Conservation (phyloP, 805 yeast species). For the Isabelozyma rhagii region DNA sequence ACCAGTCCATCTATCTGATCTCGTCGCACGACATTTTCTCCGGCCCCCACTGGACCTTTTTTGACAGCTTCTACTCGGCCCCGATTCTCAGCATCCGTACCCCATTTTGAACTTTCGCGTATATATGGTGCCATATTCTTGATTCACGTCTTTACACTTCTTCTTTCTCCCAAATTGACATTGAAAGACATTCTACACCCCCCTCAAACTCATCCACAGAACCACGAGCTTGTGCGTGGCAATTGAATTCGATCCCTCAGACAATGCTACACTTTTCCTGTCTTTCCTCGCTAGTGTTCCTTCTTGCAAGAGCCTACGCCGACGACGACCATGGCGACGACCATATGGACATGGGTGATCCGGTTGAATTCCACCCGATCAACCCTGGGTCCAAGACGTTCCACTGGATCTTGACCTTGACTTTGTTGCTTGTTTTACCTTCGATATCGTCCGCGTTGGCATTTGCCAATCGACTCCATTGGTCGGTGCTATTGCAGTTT, state of each 20-base stretch:
- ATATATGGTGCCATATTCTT: too few species aligned
- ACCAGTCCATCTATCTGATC: too few species aligned
- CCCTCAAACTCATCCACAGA: too few species aligned
- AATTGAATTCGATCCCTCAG: not conserved
- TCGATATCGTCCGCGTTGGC: slow-evolving; percentile 54
- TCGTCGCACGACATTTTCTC: too few species aligned
- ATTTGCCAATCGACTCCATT: slow-evolving; percentile 48
- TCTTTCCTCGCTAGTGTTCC: not conserved
- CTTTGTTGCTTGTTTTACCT: slow-evolving; percentile 50
- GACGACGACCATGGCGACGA: slow-evolving; percentile 1
- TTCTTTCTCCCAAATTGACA: too few species aligned
- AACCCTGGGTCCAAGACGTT: slow-evolving; percentile 53
- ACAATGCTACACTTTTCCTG: too few species aligned
- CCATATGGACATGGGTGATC: slow-evolving; percentile 22
- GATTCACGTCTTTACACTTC: too few species aligned
- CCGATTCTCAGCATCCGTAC: too few species aligned
- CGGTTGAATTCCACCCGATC: slow-evolving; percentile 39
- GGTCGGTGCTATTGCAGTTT: slow-evolving; percentile 46
- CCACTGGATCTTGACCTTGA: slow-evolving; percentile 61
- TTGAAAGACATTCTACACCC: too few species aligned
- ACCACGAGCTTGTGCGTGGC: not conserved
- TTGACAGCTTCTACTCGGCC: too few species aligned
- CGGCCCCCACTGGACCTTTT: too few species aligned
- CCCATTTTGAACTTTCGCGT: too few species aligned
- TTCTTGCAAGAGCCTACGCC: not conserved